A percentile compares a stretch with the other conserved stretches of the same genome.
Evolutionary conservation across 352 stramenopile genomes (phyloP).

Genomic region (Globisporangium mamillatum): DNA sequence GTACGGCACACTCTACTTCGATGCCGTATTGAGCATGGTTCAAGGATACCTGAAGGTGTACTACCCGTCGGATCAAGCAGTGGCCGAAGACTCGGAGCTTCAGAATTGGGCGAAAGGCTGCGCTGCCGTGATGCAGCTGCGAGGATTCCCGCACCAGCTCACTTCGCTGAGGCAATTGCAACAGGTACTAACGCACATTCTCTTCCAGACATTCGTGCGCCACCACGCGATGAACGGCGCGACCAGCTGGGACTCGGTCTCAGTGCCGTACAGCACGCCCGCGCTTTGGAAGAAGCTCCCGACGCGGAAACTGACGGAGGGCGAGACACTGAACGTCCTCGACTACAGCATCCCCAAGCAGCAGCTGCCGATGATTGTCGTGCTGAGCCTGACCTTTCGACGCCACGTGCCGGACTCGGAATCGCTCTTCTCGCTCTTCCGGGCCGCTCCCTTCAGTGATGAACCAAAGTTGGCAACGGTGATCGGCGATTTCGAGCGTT

Average conservation of each 20-base stretch:
- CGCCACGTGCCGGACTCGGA: neutral
- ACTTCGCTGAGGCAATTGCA: neutral
- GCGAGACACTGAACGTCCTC: neutral
- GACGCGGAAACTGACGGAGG: neutral
- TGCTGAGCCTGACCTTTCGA: neutral
- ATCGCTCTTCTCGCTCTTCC: neutral
- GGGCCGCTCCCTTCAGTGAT: neutral
- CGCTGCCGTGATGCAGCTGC: neutral
- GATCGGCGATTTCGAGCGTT: neutral
- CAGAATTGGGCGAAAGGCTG: neutral
- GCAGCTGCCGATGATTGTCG: neutral
- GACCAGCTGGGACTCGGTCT: neutral
- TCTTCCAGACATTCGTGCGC: neutral
- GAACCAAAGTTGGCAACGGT: neutral
- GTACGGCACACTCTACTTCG: constrained; percentile 4
- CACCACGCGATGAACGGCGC: constrained; percentile 1
- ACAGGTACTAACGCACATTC: neutral
- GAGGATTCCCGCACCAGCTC: neutral
- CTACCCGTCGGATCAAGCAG: neutral
- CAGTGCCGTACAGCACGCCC: neutral
- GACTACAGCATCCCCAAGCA: neutral
- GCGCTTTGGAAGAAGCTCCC: neutral
- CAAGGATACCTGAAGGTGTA: neutral
- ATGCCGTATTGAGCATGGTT: neutral
- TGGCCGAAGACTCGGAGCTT: neutral